Evolutionary conservation across 2,329 filamentous ascomycete species (phyloP).

Genomic region (Pseudogymnoascus sp.): DNA sequence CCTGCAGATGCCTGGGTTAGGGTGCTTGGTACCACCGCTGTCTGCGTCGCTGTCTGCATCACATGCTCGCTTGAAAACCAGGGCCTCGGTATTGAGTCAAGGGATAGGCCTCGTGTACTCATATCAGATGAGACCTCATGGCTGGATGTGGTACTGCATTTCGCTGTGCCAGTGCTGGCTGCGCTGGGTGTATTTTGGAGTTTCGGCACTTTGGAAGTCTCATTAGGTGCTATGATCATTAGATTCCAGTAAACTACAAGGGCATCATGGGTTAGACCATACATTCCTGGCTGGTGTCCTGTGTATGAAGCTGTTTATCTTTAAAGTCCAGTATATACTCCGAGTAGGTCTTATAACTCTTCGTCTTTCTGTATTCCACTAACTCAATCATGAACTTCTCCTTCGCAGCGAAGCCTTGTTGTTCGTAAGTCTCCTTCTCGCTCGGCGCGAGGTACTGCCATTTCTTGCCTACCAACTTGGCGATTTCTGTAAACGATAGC

Average conservation of each 20-base stretch:
- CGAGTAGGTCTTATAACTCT: slow-evolving; percentile 57
- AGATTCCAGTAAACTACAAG: not conserved
- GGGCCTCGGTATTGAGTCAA: too few species aligned
- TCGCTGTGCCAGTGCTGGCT: too few species aligned
- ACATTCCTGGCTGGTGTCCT: not conserved
- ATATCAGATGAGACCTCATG: too few species aligned
- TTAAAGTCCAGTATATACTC: slow-evolving; percentile 25
- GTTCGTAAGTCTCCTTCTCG: slow-evolving; percentile 63
- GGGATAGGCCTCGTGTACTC: too few species aligned
- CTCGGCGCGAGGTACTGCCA: slow-evolving; percentile 61
- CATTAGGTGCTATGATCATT: not conserved
- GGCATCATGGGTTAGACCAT: not conserved
- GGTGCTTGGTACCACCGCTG: too few species aligned
- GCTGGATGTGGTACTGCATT: too few species aligned
- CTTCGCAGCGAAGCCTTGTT: slow-evolving; percentile 58
- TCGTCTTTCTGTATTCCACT: slow-evolving; percentile 65
- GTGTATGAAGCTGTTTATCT: not conserved
- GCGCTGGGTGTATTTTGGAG: not conserved
- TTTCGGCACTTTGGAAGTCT: not conserved
- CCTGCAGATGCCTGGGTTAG: too few species aligned
- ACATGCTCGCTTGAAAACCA: too few species aligned
- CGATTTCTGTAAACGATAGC: slow-evolving; percentile 69
- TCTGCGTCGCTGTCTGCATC: too few species aligned
- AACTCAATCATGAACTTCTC: slow-evolving; percentile 64
- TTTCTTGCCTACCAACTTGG: slow-evolving; percentile 68